phyloP scores from a whole-genome alignment of 345 rosid species.

The Brassica carinata region DNA sequence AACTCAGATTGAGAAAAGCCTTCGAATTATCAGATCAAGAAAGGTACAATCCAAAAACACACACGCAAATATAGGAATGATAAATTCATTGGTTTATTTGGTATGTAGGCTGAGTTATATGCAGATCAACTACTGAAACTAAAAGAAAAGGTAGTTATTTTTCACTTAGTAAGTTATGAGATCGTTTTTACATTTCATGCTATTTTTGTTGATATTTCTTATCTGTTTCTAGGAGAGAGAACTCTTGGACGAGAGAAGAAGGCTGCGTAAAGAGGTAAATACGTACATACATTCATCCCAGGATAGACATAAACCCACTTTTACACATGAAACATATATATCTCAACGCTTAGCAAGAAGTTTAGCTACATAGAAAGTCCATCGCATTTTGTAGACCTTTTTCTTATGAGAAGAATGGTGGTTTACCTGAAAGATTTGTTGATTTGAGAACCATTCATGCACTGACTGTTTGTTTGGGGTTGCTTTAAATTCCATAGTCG shows the following conservation, averaged over 20 bases:
- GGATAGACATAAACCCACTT: neutral
- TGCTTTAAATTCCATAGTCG: neutral
- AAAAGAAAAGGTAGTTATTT: constrained; percentile 47
- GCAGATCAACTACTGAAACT: constrained; percentile 48
- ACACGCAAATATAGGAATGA: neutral
- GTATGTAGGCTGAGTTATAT: constrained; percentile 49
- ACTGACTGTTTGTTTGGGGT: neutral
- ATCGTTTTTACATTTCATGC: neutral
- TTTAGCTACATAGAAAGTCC: neutral
- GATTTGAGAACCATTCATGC: neutral
- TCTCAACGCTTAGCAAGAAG: neutral
- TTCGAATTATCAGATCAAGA: constrained; percentile 57
- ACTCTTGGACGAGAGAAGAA: constrained; percentile 51
- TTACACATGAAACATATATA: neutral
- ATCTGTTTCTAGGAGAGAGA: constrained; percentile 48
- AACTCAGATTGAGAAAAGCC: constrained; percentile 56
- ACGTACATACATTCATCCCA: neutral
- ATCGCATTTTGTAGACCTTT: neutral
- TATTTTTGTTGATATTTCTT: neutral
- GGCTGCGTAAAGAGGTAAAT: constrained; percentile 47
- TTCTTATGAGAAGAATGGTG: neutral
- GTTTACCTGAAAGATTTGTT: too few relatives aligned
- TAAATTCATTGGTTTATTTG: constrained; percentile 15
- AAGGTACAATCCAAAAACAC: constrained; percentile 48
- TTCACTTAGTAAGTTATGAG: neutral